Conservation (phyloP, 257 asterid species). For the Ballota nigra region DNA sequence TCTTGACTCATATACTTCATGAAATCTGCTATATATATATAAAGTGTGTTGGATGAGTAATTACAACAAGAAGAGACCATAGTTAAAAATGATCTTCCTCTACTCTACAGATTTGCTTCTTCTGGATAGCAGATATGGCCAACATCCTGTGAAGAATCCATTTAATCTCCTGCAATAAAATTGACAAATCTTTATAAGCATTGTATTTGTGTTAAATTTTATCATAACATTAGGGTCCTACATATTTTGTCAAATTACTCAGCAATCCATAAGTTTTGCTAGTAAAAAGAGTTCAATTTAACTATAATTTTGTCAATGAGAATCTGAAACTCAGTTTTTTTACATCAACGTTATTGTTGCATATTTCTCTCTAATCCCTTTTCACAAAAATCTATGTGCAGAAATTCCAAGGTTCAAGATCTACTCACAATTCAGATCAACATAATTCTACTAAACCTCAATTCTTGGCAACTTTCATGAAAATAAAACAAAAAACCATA, state of each 20-base stretch:
- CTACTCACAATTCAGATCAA: background rate
- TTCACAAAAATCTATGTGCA: background rate
- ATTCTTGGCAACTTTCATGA: background rate
- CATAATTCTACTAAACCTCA: background rate
- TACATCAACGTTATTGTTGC: background rate
- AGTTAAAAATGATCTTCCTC: background rate
- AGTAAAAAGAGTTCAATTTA: no score
- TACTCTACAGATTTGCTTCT: slow-evolving; percentile 30
- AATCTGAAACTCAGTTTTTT: no score
- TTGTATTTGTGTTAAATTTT: background rate
- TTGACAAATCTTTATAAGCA: background rate
- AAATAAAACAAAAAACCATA: background rate
- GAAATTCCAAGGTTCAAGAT: no score
- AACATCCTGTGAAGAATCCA: slow-evolving; percentile 36
- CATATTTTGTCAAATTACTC: no score
- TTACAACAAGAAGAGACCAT: background rate
- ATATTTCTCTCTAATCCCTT: background rate
- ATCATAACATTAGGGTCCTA: background rate
- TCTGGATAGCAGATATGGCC: slow-evolving; percentile 40
- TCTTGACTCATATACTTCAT: background rate
- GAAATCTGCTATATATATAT: background rate
- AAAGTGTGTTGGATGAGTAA: background rate
- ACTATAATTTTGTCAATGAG: no score
- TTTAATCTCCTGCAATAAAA: slow-evolving; percentile 46
- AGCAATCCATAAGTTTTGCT: no score